These are phyloP conservation scores for Mariannaea sp. DNA, from an alignment of 2,329 filamentous ascomycete genomes.

Conservation along the genomic window DNA sequence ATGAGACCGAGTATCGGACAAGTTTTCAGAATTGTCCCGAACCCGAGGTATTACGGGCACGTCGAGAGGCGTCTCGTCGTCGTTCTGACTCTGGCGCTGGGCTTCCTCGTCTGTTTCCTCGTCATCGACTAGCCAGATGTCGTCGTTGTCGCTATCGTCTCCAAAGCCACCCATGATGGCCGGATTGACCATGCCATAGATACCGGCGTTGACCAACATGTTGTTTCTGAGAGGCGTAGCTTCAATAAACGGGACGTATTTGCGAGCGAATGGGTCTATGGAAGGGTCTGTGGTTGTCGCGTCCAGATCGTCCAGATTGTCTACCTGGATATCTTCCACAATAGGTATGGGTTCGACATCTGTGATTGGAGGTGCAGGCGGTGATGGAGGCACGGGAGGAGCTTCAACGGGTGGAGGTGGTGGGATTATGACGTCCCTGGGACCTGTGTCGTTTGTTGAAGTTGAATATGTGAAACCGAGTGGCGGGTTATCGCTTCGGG, in stretches of 20 bases:
- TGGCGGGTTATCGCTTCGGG: constrained; percentile 1
- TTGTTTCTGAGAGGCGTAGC: constrained; percentile 33
- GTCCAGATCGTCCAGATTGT: neutral
- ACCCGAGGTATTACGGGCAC: neutral
- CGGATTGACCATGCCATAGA: constrained; percentile 41
- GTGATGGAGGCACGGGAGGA: constrained; percentile 11
- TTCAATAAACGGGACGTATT: constrained; percentile 34
- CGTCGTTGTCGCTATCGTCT: constrained; percentile 39
- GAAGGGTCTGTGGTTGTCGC: constrained; percentile 6
- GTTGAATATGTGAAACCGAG: constrained; percentile 10
- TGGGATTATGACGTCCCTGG: neutral
- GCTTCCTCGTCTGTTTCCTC: constrained; percentile 32
- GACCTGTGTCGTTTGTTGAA: neutral
- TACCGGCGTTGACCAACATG: constrained; percentile 35
- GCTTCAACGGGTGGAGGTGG: neutral
- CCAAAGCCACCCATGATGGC: constrained; percentile 41
- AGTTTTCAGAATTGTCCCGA: constrained; percentile 2
- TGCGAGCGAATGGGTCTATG: constrained; percentile 21
- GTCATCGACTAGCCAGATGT: constrained; percentile 40
- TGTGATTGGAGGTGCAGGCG: constrained; percentile 3
- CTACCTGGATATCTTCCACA: neutral
- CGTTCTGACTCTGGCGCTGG: neutral
- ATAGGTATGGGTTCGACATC: neutral
- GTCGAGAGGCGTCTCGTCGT: constrained; percentile 18
- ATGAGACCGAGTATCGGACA: constrained; percentile 13